Base-by-base conservation (phyloP, 1,284 basidiomycete genomes). In the Melampsora larici-populina region DNA sequence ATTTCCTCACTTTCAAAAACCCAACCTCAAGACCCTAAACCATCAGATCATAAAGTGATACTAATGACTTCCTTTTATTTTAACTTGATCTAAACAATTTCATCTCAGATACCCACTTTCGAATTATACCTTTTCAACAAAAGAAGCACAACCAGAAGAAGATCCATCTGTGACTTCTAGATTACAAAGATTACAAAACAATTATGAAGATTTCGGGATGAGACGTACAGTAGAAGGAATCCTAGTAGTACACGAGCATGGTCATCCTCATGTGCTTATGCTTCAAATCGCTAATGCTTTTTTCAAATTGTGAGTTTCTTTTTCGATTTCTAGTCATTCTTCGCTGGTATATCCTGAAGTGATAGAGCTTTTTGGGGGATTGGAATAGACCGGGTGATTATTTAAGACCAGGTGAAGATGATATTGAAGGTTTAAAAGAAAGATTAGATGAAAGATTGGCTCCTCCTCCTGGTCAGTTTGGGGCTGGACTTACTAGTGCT, bases 221-320 rank as follows among this genome's bases (percentile, higher is more conserved):
- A 88, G 94, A 40, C 87, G 93, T 26, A 95, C 94, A 0, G 93
- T 97, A 13, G 96, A 99, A 83, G 96, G 94, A n/a, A 91, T 98
- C 79, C 88, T 99, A 46, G 90, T 98, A 70, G 94, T 97, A 31
- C 94, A 97, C 80, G 87, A 88, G 79, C 93, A 94, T 80, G 92
- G 93, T 0, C 92, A 95, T 83, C 93, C 94, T 2, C 96, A 98
- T 83, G 92, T 98, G 79, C 89, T 99, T 80, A 96, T 98, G 90
- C 88, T 98, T 18, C 96, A 98, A 84, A 97, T 99, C 82, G 96
- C 94, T 46, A 97, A 97, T 83, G 94, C 94, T 24, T 99, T 97
- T 85, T 98, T 97, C 88, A 98, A 98, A 85, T 88, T 98, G 55
- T 70, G 43, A 33, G 43, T 5, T 49, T 17, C 62, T 31, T 5